phyloP scores from a whole-genome alignment of 139 green algal species.

The Choricystis sp. region DNA sequence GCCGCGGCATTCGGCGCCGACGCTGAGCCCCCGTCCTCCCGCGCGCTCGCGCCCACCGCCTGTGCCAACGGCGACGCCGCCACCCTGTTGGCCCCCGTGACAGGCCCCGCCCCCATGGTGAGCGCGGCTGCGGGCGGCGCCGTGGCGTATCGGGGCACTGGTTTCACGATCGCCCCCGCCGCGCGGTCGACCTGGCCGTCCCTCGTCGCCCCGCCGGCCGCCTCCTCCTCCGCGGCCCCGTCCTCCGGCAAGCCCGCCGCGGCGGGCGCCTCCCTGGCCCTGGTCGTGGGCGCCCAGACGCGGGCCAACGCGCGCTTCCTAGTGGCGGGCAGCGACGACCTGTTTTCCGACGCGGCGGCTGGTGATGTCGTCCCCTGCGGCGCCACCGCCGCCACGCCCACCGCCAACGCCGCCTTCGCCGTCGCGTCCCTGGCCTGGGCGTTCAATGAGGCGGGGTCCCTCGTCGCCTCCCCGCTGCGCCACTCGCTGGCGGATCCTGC shows the following conservation, averaged over 20 bases:
- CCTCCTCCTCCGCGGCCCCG: neutral
- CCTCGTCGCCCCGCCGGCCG: neutral
- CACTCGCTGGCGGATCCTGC: conserved; percentile 22
- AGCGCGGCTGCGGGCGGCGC: no score
- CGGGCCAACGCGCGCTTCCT: neutral
- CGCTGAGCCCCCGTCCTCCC: conserved; percentile 38
- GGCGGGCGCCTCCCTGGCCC: neutral
- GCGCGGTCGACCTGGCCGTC: neutral
- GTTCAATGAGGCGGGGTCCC: conserved; percentile 52
- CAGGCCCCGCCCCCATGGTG: neutral
- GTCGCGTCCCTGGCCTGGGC: conserved; percentile 51
- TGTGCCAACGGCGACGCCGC: neutral
- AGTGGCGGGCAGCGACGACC: conserved; percentile 6
- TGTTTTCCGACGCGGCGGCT: conserved; percentile 8
- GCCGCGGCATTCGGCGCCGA: conserved; percentile 53
- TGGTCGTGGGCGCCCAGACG: neutral
- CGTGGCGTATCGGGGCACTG: no score
- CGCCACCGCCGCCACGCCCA: neutral
- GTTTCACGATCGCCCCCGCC: neutral
- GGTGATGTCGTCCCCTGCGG: conserved; percentile 4
- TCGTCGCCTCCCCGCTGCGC: conserved; percentile 29
- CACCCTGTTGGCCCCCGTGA: neutral
- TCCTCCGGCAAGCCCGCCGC: neutral
- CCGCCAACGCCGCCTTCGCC: conserved; percentile 53
- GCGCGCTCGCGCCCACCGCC: conserved; percentile 11